phyloP scores from a whole-genome alignment of 768 basidiomycete species.

The Rhodotorula graminis region DNA sequence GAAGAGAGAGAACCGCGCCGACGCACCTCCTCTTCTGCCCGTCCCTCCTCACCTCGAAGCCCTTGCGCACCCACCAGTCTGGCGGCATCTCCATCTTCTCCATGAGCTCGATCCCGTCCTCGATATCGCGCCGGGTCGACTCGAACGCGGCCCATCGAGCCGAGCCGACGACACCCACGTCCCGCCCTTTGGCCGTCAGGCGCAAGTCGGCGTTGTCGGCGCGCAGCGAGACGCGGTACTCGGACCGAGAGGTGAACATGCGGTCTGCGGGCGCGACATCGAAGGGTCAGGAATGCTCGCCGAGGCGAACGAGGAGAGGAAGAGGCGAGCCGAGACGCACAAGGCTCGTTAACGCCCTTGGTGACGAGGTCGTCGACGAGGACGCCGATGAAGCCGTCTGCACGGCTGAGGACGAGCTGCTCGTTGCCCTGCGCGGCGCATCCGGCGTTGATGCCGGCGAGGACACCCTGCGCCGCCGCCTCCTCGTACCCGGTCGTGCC shows the following conservation, averaged over 20 bases:
- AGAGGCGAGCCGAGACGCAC: slow-evolving; percentile 51
- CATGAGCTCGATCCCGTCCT: slow-evolving; percentile 21
- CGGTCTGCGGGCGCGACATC: slow-evolving; percentile 56
- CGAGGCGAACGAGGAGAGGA: background rate
- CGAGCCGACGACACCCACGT: slow-evolving; percentile 51
- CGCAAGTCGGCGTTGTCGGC: slow-evolving; percentile 84
- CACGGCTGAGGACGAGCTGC: slow-evolving; percentile 67
- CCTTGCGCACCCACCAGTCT: slow-evolving; percentile 43
- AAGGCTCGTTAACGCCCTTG: slow-evolving; percentile 86
- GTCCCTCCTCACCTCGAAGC: slow-evolving; percentile 51
- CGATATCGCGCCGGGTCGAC: slow-evolving; percentile 20
- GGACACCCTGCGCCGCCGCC: slow-evolving; percentile 81
- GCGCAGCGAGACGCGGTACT: slow-evolving; percentile 80
- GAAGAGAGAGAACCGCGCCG: no score
- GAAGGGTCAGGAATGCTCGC: background rate
- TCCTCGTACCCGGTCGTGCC: slow-evolving; percentile 94
- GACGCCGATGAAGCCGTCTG: slow-evolving; percentile 80
- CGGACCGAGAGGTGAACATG: slow-evolving; percentile 88
- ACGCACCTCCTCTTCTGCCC: slow-evolving; percentile 52
- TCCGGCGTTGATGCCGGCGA: slow-evolving; percentile 85
- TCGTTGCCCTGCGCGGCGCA: slow-evolving; percentile 56
- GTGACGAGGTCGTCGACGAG: slow-evolving; percentile 87
- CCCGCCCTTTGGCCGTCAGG: slow-evolving; percentile 67
- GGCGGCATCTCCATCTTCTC: slow-evolving; percentile 27
- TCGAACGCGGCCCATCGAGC: slow-evolving; percentile 48